Evolutionary conservation across 345 rosid species (phyloP).

Genomic region (Populus euphratica): DNA sequence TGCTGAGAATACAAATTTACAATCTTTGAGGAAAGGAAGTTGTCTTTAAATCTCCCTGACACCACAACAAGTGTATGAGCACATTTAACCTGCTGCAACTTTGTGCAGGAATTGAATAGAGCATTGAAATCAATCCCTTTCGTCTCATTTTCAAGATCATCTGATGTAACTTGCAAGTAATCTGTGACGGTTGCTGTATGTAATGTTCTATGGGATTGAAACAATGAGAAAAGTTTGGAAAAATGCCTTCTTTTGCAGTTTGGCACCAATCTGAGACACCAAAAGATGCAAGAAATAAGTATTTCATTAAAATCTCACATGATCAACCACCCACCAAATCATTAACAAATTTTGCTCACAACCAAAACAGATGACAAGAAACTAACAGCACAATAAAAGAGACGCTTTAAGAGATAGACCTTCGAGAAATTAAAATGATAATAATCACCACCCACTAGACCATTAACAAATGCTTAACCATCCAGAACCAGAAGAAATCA

Average conservation of each 20-base stretch:
- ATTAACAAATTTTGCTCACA: neutral
- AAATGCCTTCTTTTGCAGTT: constrained; percentile 35
- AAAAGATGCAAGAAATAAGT: neutral
- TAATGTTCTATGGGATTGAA: constrained; percentile 14
- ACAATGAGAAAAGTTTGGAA: constrained; percentile 16
- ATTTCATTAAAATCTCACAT: neutral
- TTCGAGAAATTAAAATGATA: no score
- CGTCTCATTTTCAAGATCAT: constrained; percentile 5
- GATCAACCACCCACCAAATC: neutral
- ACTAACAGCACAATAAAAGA: neutral
- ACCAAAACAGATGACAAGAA: neutral
- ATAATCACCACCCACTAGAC: no score
- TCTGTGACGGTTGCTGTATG: constrained; percentile 24
- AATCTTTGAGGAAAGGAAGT: constrained; percentile 36
- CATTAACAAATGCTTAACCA: no score
- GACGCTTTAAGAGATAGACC: no score
- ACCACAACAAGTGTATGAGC: constrained; percentile 48
- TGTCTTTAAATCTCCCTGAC: constrained; percentile 26
- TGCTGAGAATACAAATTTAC: constrained; percentile 43
- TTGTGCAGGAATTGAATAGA: constrained; percentile 40
- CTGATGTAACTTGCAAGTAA: constrained; percentile 22
- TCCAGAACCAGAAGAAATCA: no score
- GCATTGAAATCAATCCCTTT: constrained; percentile 29
- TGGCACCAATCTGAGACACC: constrained; percentile 29
- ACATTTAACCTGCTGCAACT: constrained; percentile 24